Evolutionary conservation across 2,329 filamentous ascomycete species (phyloP).

Genomic region (Orbilia quercus): DNA sequence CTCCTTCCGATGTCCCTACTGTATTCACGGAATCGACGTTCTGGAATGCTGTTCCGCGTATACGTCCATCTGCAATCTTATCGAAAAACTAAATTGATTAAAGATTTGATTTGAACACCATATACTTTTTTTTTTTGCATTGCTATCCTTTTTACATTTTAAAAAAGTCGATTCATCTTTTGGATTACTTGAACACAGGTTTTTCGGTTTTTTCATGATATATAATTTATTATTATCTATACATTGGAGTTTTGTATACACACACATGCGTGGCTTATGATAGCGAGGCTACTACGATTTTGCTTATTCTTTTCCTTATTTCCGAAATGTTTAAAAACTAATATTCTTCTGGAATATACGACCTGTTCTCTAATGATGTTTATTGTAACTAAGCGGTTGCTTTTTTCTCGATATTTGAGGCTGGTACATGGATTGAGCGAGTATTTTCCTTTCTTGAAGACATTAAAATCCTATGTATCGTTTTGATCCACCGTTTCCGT

Average conservation of each 20-base stretch:
- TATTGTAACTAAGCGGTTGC: too few relatives aligned
- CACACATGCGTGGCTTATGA: not conserved
- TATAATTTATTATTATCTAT: not conserved
- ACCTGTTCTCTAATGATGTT: too few relatives aligned
- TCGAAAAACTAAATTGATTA: conserved; percentile 49
- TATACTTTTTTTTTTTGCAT: too few relatives aligned
- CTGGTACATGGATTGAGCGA: too few relatives aligned
- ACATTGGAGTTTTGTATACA: not conserved
- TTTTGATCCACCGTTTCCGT: too few relatives aligned
- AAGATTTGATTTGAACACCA: conserved; percentile 1
- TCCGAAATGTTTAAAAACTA: too few relatives aligned
- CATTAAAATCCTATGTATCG: too few relatives aligned
- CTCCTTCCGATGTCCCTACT: conserved; percentile 47
- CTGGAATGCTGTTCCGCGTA: conserved; percentile 53
- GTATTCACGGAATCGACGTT: conserved; percentile 45
- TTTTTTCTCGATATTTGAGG: too few relatives aligned
- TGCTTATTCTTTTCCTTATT: too few relatives aligned
- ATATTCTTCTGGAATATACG: too few relatives aligned
- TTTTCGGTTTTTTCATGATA: conserved; percentile 23
- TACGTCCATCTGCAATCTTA: conserved; percentile 54
- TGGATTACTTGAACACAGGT: conserved; percentile 9
- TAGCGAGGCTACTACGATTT: too few relatives aligned
- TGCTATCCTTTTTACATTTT: conserved; percentile 12
- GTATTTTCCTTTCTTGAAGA: not conserved
- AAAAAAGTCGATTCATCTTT: conserved; percentile 12